Conservation (phyloP, 2,329 filamentous ascomycete genomes). For the Periglandula ipomoeae region DNA sequence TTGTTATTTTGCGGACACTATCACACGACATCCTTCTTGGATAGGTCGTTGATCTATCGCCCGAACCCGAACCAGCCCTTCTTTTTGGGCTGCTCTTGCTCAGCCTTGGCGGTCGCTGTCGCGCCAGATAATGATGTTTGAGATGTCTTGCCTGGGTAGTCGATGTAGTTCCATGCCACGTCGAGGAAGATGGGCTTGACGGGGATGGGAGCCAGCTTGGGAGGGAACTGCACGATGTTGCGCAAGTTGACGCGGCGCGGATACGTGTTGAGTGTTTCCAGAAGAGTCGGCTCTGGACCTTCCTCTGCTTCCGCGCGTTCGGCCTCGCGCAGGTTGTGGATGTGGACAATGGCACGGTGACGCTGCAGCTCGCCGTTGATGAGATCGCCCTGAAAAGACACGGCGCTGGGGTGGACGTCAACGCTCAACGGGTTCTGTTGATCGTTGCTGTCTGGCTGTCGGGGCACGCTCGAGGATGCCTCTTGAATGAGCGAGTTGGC, state of each 20-base stretch:
- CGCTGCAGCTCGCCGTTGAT: constrained; percentile 67
- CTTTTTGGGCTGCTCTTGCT: constrained; percentile 39
- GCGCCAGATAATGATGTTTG: constrained; percentile 8
- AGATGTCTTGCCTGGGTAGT: constrained; percentile 61
- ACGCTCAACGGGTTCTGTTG: constrained; percentile 48
- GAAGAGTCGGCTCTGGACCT: constrained; percentile 41
- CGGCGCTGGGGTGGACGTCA: constrained; percentile 51
- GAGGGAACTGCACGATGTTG: constrained; percentile 81
- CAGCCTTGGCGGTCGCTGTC: constrained; percentile 27
- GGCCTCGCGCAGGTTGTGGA: constrained; percentile 54
- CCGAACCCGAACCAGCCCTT: constrained; percentile 73
- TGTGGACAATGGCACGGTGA: constrained; percentile 76
- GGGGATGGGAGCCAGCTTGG: constrained; percentile 71
- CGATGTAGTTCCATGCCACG: constrained; percentile 94
- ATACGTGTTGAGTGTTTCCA: constrained; percentile 70
- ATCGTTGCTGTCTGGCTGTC: constrained; percentile 14
- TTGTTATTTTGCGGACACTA: too few species aligned
- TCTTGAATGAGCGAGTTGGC: constrained; percentile 55
- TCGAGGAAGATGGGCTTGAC: constrained; percentile 96
- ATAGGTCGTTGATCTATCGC: constrained; percentile 25
- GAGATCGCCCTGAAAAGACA: constrained; percentile 48
- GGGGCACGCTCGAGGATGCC: constrained; percentile 39
- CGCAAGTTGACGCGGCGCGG: constrained; percentile 64
- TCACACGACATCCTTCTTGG: neutral
- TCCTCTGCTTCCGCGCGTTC: constrained; percentile 31